Evolutionary conservation across 257 asterid species (phyloP).

Genomic region (Osmanthus fragrans): DNA sequence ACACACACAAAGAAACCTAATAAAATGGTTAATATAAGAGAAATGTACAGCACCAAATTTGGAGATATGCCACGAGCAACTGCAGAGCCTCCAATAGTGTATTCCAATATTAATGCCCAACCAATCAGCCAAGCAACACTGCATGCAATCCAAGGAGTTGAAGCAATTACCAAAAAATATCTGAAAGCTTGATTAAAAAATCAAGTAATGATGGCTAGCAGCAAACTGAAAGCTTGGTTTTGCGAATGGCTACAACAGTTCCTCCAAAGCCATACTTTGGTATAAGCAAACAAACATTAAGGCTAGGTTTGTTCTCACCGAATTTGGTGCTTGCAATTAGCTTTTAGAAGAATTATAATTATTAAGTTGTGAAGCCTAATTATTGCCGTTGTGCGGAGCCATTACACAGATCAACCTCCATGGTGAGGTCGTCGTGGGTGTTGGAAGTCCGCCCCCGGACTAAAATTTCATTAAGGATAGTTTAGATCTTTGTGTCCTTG

Average conservation of each 20-base stretch:
- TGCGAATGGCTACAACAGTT: neutral
- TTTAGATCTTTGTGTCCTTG: no score
- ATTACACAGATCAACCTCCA: no score
- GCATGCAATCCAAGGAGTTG: slow-evolving; percentile 29
- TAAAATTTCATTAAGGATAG: no score
- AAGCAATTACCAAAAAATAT: slow-evolving; percentile 12
- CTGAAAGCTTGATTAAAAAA: slow-evolving; percentile 4
- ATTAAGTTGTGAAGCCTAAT: no score
- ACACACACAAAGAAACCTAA: slow-evolving; percentile 11
- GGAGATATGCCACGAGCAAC: slow-evolving; percentile 99
- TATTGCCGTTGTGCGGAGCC: no score
- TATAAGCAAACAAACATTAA: neutral
- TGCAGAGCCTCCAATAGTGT: slow-evolving; percentile 97
- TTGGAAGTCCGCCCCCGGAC: no score
- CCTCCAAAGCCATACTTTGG: neutral
- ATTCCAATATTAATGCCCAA: slow-evolving; percentile 93
- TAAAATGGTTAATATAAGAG: slow-evolving; percentile 15
- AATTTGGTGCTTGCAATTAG: slow-evolving; percentile 3
- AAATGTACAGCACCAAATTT: slow-evolving; percentile 63
- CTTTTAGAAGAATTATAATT: neutral
- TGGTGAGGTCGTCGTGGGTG: no score
- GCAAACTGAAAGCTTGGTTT: neutral
- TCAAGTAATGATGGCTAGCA: neutral
- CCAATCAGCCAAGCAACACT: slow-evolving; percentile 98
- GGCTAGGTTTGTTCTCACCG: neutral